Evolutionary conservation across 208 protist species (phyloP), one percentile per base, ranked within the genome.

Genomic region (Wallacemonas sp.): DNA sequence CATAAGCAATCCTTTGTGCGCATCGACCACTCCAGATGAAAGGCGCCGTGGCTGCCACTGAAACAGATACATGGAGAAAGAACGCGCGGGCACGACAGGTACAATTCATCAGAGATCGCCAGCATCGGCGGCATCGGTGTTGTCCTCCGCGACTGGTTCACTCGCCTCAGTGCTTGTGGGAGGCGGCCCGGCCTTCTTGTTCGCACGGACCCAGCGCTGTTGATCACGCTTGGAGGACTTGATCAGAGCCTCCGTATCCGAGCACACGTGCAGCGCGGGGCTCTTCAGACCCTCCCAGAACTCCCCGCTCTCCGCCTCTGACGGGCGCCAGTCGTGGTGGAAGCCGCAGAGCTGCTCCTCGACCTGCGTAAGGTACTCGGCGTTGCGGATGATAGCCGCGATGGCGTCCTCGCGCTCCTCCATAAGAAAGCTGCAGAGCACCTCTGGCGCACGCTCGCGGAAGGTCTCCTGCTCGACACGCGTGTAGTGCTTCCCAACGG

Each of bases 401-500:
- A 94, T 65, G 26, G 78, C 81, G 1, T 94, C 88, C 57, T 94
- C 88, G 21, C 74, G 70, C 27, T 91, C 78, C n/a, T 76, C 70
- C 72, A 92, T 72, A 21, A 92, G 57, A 23, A 70, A 61, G 23
- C 68, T 71, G 34, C 88, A 94, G 48, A 92, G 74, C 19, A 44
- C 43, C n/a, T 48, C 67, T 1, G 79, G 68, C 0, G 76, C 85
- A 16, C 41, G 36, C 30, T 77, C 70, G 16, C 76, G 56, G 12
- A 88, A 66, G 9, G 52, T 26, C 11, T 74, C 54, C 27, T 66
- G 46, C 66, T 94, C 84, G 19, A 65, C 69, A 17, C 43, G 47
- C 38, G 74, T 90, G 81, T 94, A 94, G 48, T 76, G 23, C 27
- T 21, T 57, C 4, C 72, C 82, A 9, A 83, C 46, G n/a, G 76